Evolutionary conservation across 164 flowering plant genomes (phyloP).

Genomic region (Nelumbo lutea): DNA sequence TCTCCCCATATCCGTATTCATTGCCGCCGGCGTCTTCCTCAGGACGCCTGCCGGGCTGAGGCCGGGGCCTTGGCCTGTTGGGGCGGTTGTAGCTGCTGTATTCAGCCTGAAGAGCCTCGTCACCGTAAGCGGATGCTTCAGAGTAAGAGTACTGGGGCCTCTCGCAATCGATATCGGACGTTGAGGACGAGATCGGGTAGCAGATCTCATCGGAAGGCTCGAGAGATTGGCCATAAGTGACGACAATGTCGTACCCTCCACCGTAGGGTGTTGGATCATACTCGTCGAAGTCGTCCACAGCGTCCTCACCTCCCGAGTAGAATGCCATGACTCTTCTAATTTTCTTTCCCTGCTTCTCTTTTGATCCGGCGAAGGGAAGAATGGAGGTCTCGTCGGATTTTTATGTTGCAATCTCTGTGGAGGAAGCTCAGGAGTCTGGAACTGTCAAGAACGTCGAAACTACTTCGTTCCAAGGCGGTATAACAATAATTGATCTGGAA

Average conservation of each 20-base stretch:
- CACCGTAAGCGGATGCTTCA: constrained; percentile 68
- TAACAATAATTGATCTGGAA: no score
- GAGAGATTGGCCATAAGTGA: constrained; percentile 77
- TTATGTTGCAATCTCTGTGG: no score
- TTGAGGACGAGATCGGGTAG: constrained; percentile 45
- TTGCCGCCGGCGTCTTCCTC: constrained; percentile 10
- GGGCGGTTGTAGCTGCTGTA: constrained; percentile 61
- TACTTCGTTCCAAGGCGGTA: no score
- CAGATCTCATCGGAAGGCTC: constrained; percentile 73
- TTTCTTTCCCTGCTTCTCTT: no score
- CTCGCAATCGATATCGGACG: constrained; percentile 45
- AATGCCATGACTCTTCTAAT: no score
- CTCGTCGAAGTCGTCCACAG: constrained; percentile 75
- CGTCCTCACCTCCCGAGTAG: constrained; percentile 38
- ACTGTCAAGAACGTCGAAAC: no score
- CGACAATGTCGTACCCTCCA: constrained; percentile 72
- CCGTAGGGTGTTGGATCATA: constrained; percentile 88
- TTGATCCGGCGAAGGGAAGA: no score
- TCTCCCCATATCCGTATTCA: constrained; percentile 19
- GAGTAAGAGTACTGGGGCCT: constrained; percentile 51
- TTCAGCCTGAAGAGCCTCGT: constrained; percentile 48
- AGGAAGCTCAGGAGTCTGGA: no score
- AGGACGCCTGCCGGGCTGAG: constrained; percentile 3
- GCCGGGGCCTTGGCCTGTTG: constrained; percentile 26
- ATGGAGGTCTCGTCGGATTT: no score